Conservation (phyloP, 2,329 filamentous ascomycete genomes). For the Chrysoporthe austroafricana region DNA sequence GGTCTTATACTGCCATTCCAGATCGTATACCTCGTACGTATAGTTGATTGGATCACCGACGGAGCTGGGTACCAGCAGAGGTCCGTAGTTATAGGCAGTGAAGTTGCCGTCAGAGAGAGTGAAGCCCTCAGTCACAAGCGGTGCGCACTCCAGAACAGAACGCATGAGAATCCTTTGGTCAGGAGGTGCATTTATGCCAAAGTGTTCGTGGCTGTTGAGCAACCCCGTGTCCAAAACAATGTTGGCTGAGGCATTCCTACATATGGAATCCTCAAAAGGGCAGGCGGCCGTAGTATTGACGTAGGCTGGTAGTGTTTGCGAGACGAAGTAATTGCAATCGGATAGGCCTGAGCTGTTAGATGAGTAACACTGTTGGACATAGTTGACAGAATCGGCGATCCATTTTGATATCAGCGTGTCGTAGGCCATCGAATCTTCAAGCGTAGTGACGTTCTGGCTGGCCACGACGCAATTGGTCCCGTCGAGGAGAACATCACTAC, state of each 20-base stretch:
- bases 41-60: not conserved
- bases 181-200: constrained; percentile 32
- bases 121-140: constrained; percentile 17
- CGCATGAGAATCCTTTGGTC: constrained; percentile 28
- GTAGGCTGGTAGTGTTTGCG: not conserved
- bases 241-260: constrained; percentile 15
- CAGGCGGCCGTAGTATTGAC: constrained; percentile 26
- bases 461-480: constrained; percentile 10
- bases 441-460: not conserved
- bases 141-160: constrained; percentile 17
- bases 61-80: not conserved
- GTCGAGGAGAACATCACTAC: constrained; percentile 22
- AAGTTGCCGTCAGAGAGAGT: constrained; percentile 2
- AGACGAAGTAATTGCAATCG: constrained; percentile 14
- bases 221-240: constrained; percentile 28
- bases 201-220: constrained; percentile 30
- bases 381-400: constrained; percentile 16
- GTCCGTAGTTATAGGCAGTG: constrained; percentile 24
- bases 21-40: constrained; percentile 14
- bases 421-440: not conserved
- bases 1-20: not conserved
- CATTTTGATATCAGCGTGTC: not conserved
- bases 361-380: constrained; percentile 31
- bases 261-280: constrained; percentile 30
- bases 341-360: constrained; percentile 12